A percentile compares a stretch with the other conserved stretches of the same genome.
phyloP scores from a whole-genome alignment of 257 asterid genomes.

The Leptodermis oblonga region DNA sequence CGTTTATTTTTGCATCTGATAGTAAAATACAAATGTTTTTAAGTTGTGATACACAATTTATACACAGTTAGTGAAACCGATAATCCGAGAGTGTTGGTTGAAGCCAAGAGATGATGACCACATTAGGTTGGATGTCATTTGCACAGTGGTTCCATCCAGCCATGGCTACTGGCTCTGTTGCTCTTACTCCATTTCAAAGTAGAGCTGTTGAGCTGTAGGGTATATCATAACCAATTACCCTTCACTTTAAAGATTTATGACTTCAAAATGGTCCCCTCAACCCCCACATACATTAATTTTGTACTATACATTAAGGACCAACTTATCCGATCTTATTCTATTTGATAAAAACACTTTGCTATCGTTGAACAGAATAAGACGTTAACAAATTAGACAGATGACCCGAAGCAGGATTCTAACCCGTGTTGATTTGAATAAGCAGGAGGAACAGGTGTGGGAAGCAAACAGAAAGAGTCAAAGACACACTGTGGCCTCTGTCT shows the following conservation, averaged over 20 bases:
- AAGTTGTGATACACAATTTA: no score
- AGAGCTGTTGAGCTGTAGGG: slow-evolving; percentile 14
- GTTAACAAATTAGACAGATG: no score
- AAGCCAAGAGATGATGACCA: neutral
- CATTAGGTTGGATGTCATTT: slow-evolving; percentile 12
- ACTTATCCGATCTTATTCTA: neutral
- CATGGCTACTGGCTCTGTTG: neutral
- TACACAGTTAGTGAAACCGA: no score
- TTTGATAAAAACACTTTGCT: no score
- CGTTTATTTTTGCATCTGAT: no score
- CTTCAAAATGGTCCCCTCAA: neutral
- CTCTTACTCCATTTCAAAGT: slow-evolving; percentile 1
- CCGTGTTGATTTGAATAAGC: no score
- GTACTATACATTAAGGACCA: neutral
- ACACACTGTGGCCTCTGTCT: slow-evolving; percentile 28
- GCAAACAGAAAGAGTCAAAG: slow-evolving; percentile 34
- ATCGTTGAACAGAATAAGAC: no score
- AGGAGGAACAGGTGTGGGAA: slow-evolving; percentile 13
- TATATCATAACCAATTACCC: slow-evolving; percentile 9
- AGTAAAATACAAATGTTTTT: no score
- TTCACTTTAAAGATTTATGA: slow-evolving; percentile 9
- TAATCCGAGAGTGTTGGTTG: neutral
- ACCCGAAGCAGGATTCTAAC: no score
- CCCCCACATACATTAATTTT: slow-evolving; percentile 5
- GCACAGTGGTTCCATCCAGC: neutral